Evolutionary conservation across 768 basidiomycete species (phyloP).

Genomic region (Megacollybia marginata): DNA sequence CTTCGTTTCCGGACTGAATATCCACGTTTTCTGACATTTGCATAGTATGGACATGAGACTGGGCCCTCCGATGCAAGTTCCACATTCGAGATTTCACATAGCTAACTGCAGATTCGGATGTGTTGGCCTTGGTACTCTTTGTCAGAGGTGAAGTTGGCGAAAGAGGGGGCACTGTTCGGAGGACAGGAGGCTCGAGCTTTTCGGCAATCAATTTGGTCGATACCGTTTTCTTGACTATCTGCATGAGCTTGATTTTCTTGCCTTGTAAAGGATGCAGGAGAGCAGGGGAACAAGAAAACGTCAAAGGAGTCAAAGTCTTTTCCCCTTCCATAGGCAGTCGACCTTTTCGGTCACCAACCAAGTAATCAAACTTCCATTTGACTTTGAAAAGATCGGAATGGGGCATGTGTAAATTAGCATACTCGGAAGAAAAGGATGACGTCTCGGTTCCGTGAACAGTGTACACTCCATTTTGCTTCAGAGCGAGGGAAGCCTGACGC

Average conservation of each 20-base stretch:
- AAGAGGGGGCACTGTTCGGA: conserved; percentile 3
- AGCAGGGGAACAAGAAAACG: conserved; percentile 68
- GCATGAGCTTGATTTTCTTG: conserved; percentile 57
- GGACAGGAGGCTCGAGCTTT: conserved; percentile 41
- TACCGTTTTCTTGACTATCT: conserved; percentile 65
- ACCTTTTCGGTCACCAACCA: conserved; percentile 56
- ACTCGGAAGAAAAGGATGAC: conserved; percentile 6
- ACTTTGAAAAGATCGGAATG: conserved; percentile 31
- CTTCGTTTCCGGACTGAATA: not conserved
- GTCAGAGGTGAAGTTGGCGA: not conserved
- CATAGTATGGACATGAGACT: conserved; percentile 14
- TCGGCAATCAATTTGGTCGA: conserved; percentile 58
- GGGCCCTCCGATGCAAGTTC: conserved; percentile 21
- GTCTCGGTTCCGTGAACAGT: conserved; percentile 60
- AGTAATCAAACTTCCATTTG: conserved; percentile 75
- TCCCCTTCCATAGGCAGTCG: conserved; percentile 51
- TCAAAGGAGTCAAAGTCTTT: conserved; percentile 63
- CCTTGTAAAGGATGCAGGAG: conserved; percentile 29
- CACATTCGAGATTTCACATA: conserved; percentile 7
- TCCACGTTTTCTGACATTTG: not conserved
- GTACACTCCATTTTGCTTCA: conserved; percentile 73
- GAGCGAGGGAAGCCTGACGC: conserved; percentile 60
- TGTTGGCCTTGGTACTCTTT: not conserved
- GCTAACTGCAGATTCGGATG: not conserved
- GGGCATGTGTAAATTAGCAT: conserved; percentile 6